Evolutionary conservation across 345 rosid species (phyloP).

Genomic region (Eucalyptus coolabah): DNA sequence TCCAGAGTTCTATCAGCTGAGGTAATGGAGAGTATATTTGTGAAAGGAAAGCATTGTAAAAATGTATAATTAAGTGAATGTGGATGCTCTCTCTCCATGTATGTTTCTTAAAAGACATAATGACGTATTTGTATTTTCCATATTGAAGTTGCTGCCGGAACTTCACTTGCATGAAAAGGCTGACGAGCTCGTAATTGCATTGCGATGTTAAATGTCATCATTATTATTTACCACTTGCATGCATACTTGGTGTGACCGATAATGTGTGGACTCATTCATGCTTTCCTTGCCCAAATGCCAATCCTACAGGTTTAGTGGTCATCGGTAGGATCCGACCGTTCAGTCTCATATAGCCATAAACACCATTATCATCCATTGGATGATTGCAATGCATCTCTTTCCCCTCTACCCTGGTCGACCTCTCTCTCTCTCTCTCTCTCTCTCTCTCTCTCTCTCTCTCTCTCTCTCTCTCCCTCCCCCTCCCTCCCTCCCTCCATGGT

Average conservation of each 20-base stretch:
- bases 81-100: not conserved
- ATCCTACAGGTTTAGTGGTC: not conserved
- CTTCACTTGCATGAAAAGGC: not conserved
- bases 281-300: too few species aligned
- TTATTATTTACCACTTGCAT: too few species aligned
- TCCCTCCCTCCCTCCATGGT: too few species aligned
- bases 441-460: too few species aligned
- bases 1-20: not conserved
- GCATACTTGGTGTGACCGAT: too few species aligned
- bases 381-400: not conserved
- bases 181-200: not conserved
- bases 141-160: too few species aligned
- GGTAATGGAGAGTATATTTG: not conserved
- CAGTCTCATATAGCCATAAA: not conserved
- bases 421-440: too few species aligned
- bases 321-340: not conserved
- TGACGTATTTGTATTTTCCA: too few species aligned
- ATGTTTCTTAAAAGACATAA: not conserved
- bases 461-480: too few species aligned
- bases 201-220: too few species aligned
- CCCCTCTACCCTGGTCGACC: too few species aligned
- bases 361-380: not conserved
- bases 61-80: not conserved
- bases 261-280: too few species aligned
- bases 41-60: not conserved